Evolutionary conservation across 106 monocot genomes (phyloP).

Genomic region (Platanthera zijinensis): DNA sequence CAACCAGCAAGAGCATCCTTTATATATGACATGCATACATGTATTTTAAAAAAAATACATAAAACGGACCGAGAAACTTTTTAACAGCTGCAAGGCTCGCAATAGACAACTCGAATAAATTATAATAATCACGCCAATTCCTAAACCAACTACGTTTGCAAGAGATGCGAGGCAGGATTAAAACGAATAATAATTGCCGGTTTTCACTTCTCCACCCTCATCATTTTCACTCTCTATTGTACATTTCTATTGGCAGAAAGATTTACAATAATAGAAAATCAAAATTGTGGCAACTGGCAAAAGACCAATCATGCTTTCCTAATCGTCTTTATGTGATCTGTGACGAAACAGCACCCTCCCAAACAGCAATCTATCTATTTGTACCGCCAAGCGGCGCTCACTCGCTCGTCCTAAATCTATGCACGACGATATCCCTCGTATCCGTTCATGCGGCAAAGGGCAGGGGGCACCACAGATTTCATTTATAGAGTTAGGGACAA

Average conservation of each 20-base stretch:
- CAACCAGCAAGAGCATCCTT: too few relatives aligned
- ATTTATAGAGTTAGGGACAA: conserved; percentile 2
- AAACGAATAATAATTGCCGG: not conserved
- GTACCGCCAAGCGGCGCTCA: not conserved
- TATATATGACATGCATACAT: too few relatives aligned
- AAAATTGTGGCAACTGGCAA: conserved; percentile 45
- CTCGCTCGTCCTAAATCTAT: not conserved
- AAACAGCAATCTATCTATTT: not conserved
- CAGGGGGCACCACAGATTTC: not conserved
- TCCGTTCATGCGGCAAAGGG: not conserved
- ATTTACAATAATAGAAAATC: conserved; percentile 56
- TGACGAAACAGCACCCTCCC: not conserved
- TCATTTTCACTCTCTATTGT: conserved; percentile 30
- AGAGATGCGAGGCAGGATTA: not conserved
- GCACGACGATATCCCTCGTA: not conserved
- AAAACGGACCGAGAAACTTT: too few relatives aligned
- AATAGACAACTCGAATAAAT: too few relatives aligned
- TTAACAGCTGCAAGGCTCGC: too few relatives aligned
- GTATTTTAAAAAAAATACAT: too few relatives aligned
- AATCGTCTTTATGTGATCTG: not conserved
- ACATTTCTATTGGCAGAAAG: conserved; percentile 43
- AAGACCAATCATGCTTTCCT: not conserved
- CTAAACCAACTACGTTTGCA: not conserved
- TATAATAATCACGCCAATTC: not conserved
- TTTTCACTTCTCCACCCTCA: not conserved